Evolutionary conservation across 192 early-diverging fungal species (phyloP).

Genomic region (Umbelopsis vinacea): DNA sequence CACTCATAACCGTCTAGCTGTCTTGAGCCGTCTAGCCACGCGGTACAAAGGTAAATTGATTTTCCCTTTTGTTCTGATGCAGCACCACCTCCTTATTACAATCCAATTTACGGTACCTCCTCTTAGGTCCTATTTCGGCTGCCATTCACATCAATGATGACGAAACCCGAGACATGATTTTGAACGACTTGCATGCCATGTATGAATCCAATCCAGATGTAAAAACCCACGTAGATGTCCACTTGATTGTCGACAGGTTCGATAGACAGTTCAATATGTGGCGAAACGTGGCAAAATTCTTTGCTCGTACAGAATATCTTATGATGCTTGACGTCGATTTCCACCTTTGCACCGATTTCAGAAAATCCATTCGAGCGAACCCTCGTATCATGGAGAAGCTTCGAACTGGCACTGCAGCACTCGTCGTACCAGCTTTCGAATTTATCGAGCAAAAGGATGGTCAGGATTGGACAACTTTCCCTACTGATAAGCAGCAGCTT

Average conservation of each 20-base stretch:
- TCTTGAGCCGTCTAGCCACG: slow-evolving; percentile 54
- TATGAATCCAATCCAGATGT: slow-evolving; percentile 56
- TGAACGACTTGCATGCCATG: slow-evolving; percentile 52
- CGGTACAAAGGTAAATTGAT: slow-evolving; percentile 48
- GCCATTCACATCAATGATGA: slow-evolving; percentile 63
- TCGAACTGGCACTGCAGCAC: slow-evolving; percentile 49
- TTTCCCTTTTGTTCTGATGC: too few species aligned
- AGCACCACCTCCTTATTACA: too few species aligned
- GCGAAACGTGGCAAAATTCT: slow-evolving; percentile 67
- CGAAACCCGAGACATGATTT: slow-evolving; percentile 47
- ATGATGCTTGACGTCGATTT: slow-evolving; percentile 69
- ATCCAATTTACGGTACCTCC: too few species aligned
- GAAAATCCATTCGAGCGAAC: slow-evolving; percentile 39
- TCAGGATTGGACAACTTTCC: slow-evolving; percentile 55
- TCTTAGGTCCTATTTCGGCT: slow-evolving; percentile 55
- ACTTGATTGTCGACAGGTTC: slow-evolving; percentile 64
- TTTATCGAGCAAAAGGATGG: slow-evolving; percentile 57
- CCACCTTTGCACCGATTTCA: slow-evolving; percentile 59
- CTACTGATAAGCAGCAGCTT: slow-evolving; percentile 48
- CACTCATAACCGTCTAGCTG: slow-evolving; percentile 58
- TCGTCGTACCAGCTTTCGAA: slow-evolving; percentile 66
- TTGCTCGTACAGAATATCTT: slow-evolving; percentile 61
- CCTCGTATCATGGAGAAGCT: slow-evolving; percentile 46
- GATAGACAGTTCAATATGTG: slow-evolving; percentile 70
- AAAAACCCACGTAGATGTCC: slow-evolving; percentile 56